These are phyloP conservation scores for Cairneyella variabilis DNA, from an alignment of 495 filamentous ascomycete genomes.

Conservation along the genomic window DNA sequence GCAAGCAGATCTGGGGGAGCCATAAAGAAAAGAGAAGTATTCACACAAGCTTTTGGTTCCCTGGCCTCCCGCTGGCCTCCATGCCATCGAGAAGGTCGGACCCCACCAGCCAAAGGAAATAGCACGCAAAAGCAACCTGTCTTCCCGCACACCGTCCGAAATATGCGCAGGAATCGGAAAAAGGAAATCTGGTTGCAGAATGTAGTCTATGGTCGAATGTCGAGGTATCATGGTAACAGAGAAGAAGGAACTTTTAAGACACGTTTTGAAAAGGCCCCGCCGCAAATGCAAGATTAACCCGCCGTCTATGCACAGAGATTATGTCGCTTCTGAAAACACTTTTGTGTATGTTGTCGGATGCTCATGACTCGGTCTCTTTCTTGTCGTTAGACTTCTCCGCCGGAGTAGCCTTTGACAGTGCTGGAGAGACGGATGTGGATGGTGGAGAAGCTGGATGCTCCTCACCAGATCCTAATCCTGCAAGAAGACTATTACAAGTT, in stretches of 20 bases:
- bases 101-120: constrained; percentile 26
- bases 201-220: constrained; percentile 29
- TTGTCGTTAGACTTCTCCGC: constrained; percentile 36
- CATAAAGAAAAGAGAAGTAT: constrained; percentile 18
- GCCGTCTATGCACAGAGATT: constrained; percentile 30
- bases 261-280: constrained; percentile 36
- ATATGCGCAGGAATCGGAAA: constrained; percentile 26
- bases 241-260: constrained; percentile 38
- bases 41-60: constrained; percentile 26
- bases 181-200: constrained; percentile 25
- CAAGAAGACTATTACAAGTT: constrained; percentile 24
- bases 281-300: constrained; percentile 43
- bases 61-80: constrained; percentile 9
- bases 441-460: constrained; percentile 57
- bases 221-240: constrained; percentile 42
- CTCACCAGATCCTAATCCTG: constrained; percentile 32
- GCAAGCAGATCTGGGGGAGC: constrained; percentile 8
- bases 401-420: constrained; percentile 57
- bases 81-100: constrained; percentile 18
- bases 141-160: constrained; percentile 24
- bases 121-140: constrained; percentile 22
- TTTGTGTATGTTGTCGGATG: constrained; percentile 22
- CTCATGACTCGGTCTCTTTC: constrained; percentile 39
- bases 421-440: constrained; percentile 57
- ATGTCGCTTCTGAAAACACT: constrained; percentile 24